Evolutionary conservation across 169 alveolate genomes (phyloP).

Genomic region (Plasmodium billcollinsi): DNA sequence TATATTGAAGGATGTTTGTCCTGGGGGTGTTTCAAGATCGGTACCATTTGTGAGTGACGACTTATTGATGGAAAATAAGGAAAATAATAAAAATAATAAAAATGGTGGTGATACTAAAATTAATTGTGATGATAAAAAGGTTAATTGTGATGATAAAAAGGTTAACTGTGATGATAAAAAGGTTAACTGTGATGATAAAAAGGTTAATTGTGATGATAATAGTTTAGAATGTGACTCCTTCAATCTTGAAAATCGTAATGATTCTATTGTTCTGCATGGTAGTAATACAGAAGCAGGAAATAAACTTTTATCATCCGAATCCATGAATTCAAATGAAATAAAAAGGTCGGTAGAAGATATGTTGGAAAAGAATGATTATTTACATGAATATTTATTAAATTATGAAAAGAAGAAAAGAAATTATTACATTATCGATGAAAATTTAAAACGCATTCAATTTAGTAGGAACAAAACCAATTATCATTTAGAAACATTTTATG

Average conservation of each 20-base stretch:
- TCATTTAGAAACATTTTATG: constrained; percentile 27
- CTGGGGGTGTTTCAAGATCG: too few species aligned
- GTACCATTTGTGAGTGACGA: too few species aligned
- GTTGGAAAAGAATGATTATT: not conserved
- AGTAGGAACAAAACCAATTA: constrained; percentile 45
- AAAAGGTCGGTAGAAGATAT: not conserved
- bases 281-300: not conserved
- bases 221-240: not conserved
- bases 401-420: constrained; percentile 40
- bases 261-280: not conserved
- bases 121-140: too few species aligned
- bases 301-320: not conserved
- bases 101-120: too few species aligned
- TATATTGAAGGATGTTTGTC: not conserved
- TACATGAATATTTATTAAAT: constrained; percentile 20
- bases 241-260: not conserved
- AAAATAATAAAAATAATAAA: too few species aligned
- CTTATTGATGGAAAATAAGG: too few species aligned
- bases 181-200: not conserved
- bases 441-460: constrained; percentile 34
- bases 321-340: not conserved
- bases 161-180: not conserved
- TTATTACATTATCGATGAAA: constrained; percentile 66
- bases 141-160: too few species aligned
- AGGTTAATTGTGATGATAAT: not conserved